These are phyloP conservation scores for Botrytis aclada DNA, from an alignment of 2,329 filamentous ascomycete species.

Conservation along the genomic window DNA sequence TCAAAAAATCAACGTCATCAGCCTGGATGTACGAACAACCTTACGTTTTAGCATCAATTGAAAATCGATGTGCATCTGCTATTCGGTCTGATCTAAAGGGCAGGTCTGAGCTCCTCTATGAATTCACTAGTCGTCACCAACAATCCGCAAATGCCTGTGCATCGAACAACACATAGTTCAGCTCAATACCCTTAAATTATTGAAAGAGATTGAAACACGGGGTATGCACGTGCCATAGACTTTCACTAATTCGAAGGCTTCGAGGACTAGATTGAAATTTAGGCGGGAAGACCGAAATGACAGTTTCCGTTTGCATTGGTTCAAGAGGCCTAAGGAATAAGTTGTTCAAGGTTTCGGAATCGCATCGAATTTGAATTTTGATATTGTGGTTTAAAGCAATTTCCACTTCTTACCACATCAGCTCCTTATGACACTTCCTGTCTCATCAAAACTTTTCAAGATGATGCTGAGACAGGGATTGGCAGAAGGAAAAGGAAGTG, in stretches of 20 bases:
- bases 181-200: constrained; percentile 3
- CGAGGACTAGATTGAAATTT: background rate
- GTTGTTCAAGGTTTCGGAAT: background rate
- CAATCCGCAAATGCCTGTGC: constrained; percentile 10
- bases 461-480: background rate
- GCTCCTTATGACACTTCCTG: background rate
- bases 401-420: background rate
- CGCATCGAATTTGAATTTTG: background rate
- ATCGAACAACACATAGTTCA: constrained; percentile 20
- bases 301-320: background rate
- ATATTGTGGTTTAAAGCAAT: background rate
- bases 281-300: background rate
- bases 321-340: background rate
- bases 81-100: constrained; percentile 9
- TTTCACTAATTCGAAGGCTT: background rate
- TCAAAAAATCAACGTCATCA: background rate
- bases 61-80: constrained; percentile 1
- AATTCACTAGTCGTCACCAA: constrained; percentile 3
- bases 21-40: background rate
- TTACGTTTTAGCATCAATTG: background rate
- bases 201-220: constrained; percentile 14
- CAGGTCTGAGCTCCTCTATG: constrained; percentile 8
- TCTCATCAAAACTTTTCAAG: background rate
- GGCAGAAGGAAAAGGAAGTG: background rate
- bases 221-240: constrained; percentile 16